phyloP scores from a whole-genome alignment of 164 flowering plant genomes.

The Protea cynaroides region DNA sequence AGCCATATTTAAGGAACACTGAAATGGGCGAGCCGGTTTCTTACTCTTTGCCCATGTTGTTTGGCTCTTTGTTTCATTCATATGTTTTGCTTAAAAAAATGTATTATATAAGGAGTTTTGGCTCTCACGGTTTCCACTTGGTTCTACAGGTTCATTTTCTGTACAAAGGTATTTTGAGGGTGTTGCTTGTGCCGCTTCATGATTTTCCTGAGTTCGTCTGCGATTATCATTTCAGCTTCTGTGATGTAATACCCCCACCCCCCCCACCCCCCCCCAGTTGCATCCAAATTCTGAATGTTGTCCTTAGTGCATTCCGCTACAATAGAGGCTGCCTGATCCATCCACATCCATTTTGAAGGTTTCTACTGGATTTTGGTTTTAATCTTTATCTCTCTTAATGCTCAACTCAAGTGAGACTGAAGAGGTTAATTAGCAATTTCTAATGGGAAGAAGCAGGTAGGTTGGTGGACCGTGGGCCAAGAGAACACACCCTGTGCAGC shows the following conservation, averaged over 20 bases:
- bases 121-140: neutral
- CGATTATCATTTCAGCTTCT: slow-evolving; percentile 96
- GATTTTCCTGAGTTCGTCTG: slow-evolving; percentile 99
- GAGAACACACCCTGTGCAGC: too few relatives aligned
- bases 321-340: slow-evolving; percentile 98
- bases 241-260: too few relatives aligned
- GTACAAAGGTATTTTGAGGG: slow-evolving; percentile 91
- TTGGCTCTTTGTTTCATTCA: neutral
- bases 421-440: too few relatives aligned
- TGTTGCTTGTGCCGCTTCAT: slow-evolving; percentile 86
- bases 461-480: too few relatives aligned
- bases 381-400: too few relatives aligned
- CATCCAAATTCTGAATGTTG: slow-evolving; percentile 97
- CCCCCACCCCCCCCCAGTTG: slow-evolving; percentile 96
- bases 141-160: slow-evolving; percentile 66
- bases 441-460: too few relatives aligned
- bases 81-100: neutral
- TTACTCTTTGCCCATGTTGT: neutral
- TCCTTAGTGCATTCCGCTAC: slow-evolving; percentile 96
- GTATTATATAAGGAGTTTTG: neutral
- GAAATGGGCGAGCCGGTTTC: slow-evolving; percentile 75
- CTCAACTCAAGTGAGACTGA: too few relatives aligned
- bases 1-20: slow-evolving; percentile 91
- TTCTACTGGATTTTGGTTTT: too few relatives aligned
- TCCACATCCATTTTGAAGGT: too few relatives aligned